These are phyloP conservation scores for Sporothrix protearum DNA, from an alignment of 2,329 filamentous ascomycete species.

Conservation along the genomic window DNA sequence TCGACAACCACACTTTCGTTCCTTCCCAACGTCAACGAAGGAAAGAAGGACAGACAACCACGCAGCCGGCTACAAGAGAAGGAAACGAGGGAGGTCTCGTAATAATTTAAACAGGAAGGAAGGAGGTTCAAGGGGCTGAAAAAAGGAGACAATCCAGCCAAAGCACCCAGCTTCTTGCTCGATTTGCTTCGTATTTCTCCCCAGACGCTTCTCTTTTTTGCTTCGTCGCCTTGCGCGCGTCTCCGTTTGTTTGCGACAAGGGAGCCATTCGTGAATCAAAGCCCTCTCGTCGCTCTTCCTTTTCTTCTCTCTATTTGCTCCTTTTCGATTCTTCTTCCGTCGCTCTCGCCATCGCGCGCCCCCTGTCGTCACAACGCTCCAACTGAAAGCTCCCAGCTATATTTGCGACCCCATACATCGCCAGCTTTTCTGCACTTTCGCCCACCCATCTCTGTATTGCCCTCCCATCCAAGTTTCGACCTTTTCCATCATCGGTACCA, in stretches of 20 bases:
- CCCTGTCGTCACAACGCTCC: not conserved
- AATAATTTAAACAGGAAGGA: constrained; percentile 15
- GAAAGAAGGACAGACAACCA: not conserved
- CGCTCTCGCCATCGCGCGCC: not conserved
- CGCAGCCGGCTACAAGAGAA: not conserved
- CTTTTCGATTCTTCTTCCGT: not conserved
- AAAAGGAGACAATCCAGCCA: not conserved
- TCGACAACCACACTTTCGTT: not conserved
- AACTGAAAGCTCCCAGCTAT: too few relatives aligned
- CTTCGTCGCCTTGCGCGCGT: constrained; percentile 6
- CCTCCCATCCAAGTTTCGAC: not conserved
- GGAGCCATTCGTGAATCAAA: not conserved
- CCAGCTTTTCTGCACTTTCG: not conserved
- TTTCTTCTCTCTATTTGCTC: not conserved
- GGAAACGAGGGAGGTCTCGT: constrained; percentile 19
- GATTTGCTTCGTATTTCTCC: constrained; percentile 3
- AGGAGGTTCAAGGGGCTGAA: not conserved
- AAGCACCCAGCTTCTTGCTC: constrained; percentile 1
- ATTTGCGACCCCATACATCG: constrained; percentile 11
- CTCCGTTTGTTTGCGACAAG: not conserved
- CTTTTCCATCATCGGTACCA: not conserved
- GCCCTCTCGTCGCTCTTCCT: not conserved
- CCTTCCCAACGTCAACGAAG: constrained; percentile 16
- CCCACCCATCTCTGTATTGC: constrained; percentile 11
- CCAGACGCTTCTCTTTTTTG: not conserved